Conservation (phyloP, 768 basidiomycete genomes). For the Leccinum barrowsii region DNA sequence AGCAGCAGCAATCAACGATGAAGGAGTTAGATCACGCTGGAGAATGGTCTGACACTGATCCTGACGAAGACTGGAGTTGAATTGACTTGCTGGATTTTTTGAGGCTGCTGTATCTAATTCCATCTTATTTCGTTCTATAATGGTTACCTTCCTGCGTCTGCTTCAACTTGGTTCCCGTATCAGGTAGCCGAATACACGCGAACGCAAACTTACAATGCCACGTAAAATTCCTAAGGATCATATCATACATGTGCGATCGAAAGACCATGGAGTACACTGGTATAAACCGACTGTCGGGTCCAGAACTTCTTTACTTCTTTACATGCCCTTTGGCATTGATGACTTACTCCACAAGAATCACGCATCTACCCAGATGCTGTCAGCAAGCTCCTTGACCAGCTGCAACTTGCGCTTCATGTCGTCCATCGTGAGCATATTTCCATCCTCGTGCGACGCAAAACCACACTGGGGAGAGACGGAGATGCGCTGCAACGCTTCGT, state of each 20-base stretch:
- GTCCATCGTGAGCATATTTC: background rate
- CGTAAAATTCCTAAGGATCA: background rate
- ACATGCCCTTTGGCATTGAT: background rate
- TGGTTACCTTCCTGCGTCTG: background rate
- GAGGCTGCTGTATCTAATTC: background rate
- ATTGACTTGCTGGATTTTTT: background rate
- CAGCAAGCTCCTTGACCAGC: background rate
- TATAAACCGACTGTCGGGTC: background rate
- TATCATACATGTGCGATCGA: background rate
- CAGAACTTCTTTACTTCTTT: background rate
- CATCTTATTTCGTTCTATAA: background rate
- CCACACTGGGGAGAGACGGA: background rate
- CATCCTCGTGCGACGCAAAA: background rate
- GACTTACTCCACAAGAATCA: background rate
- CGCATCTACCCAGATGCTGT: background rate
- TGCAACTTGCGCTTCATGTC: background rate
- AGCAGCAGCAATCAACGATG: slow-evolving; percentile 13
- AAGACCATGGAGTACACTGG: background rate
- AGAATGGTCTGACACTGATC: slow-evolving; percentile 32
- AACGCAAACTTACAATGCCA: background rate
- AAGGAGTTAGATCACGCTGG: slow-evolving; percentile 12
- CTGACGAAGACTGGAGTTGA: slow-evolving; percentile 31
- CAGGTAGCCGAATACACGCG: background rate
- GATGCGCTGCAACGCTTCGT: background rate
- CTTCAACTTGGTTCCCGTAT: no score